phyloP scores from a whole-genome alignment of 2,329 filamentous ascomycete genomes.

The Pestalotiopsis sp. region DNA sequence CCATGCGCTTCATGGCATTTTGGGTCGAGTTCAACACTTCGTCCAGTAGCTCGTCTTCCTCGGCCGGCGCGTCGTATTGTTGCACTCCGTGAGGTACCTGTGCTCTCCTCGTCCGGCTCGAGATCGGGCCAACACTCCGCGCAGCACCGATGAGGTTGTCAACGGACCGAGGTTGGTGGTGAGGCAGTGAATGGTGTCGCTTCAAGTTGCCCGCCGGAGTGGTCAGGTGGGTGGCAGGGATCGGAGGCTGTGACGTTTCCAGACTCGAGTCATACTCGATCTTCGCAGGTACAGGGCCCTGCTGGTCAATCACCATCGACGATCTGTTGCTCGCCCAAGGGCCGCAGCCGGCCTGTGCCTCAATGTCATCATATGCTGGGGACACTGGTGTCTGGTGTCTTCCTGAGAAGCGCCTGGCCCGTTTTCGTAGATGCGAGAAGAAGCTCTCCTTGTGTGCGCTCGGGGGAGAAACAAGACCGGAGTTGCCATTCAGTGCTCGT shows the following conservation, averaged over 20 bases:
- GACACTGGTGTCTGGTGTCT: constrained; percentile 83
- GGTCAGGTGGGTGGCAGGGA: constrained; percentile 57
- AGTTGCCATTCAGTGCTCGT: constrained; percentile 81
- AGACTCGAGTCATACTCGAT: constrained; percentile 62
- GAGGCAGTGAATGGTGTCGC: constrained; percentile 66
- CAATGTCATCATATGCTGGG: constrained; percentile 81
- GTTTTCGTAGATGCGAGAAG: constrained; percentile 95
- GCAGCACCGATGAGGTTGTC: constrained; percentile 64
- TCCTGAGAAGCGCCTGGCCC: constrained; percentile 88
- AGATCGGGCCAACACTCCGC: constrained; percentile 63
- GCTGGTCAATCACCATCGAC: constrained; percentile 76
- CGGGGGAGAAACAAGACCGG: constrained; percentile 74
- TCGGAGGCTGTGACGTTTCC: constrained; percentile 48
- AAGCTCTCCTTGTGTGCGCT: constrained; percentile 91
- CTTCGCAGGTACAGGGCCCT: constrained; percentile 48
- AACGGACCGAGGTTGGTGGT: constrained; percentile 64
- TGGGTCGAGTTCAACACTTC: constrained; percentile 82
- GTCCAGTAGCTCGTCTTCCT: constrained; percentile 94
- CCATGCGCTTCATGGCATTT: constrained; percentile 73
- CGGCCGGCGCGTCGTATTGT: constrained; percentile 91
- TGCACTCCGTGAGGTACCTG: constrained; percentile 76
- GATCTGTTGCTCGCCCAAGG: constrained; percentile 88
- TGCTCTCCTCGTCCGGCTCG: constrained; percentile 78
- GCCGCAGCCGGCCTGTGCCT: constrained; percentile 88
- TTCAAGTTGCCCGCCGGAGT: constrained; percentile 58